Conservation (phyloP, 2,329 filamentous ascomycete species). For the Aspergillus fumigatiaffinis region DNA sequence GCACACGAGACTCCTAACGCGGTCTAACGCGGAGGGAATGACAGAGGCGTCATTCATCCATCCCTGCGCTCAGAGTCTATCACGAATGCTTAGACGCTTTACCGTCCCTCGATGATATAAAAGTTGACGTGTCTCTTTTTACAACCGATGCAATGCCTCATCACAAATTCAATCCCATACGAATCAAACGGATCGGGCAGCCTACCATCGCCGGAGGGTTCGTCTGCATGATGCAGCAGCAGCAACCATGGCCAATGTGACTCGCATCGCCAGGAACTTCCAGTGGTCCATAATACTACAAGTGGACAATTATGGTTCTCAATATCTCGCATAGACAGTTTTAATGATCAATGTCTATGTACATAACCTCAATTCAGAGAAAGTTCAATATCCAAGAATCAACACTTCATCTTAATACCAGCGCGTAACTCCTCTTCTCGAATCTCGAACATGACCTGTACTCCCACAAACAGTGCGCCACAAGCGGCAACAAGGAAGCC, state of each 20-base stretch:
- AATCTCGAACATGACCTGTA: slow-evolving; percentile 96
- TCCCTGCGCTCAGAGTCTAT: background rate
- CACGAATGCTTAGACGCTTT: background rate
- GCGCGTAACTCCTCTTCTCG: slow-evolving; percentile 77
- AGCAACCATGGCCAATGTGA: background rate
- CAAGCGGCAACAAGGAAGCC: slow-evolving; percentile 70
- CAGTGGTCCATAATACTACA: background rate
- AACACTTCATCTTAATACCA: slow-evolving; percentile 83
- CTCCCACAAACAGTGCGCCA: slow-evolving; percentile 72
- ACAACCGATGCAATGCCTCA: background rate
- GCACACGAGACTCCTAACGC: background rate
- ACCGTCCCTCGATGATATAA: background rate
- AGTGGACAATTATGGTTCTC: background rate
- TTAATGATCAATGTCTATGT: background rate
- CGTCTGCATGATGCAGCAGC: background rate
- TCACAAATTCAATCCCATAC: background rate
- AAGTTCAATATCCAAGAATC: slow-evolving; percentile 4
- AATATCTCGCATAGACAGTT: background rate
- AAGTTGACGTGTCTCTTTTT: background rate
- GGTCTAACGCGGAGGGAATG: too few species aligned
- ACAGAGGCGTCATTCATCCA: background rate
- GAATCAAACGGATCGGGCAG: background rate
- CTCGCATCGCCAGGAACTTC: background rate
- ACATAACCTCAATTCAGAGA: background rate
- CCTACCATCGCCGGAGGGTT: background rate